These are phyloP conservation scores for Tulasnella sp. DNA, from an alignment of 768 basidiomycete species.

Conservation along the genomic window DNA sequence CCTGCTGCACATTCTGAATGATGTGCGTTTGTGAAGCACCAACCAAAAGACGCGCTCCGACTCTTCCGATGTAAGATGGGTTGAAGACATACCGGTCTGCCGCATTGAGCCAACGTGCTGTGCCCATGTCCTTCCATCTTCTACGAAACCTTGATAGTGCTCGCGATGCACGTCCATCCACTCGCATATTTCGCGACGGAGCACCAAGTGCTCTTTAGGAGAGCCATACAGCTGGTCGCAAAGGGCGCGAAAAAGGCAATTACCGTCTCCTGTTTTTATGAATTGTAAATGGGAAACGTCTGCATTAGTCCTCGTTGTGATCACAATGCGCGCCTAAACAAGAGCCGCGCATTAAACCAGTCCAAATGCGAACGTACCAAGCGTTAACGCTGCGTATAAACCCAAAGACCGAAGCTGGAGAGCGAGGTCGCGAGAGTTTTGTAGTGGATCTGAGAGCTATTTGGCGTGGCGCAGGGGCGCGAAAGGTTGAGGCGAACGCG, in stretches of 20 bases:
- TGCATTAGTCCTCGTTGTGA: too few species aligned
- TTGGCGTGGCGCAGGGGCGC: not conserved
- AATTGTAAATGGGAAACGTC: too few species aligned
- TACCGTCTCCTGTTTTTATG: slow-evolving; percentile 44
- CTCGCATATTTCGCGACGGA: slow-evolving; percentile 70
- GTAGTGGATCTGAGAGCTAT: slow-evolving; percentile 41
- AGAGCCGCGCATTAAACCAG: slow-evolving; percentile 23
- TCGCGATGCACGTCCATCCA: slow-evolving; percentile 62
- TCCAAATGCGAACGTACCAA: slow-evolving; percentile 35
- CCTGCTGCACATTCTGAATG: too few species aligned
- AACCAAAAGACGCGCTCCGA: too few species aligned
- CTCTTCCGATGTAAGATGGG: slow-evolving; percentile 1
- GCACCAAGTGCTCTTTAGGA: slow-evolving; percentile 51
- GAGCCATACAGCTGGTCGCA: slow-evolving; percentile 80
- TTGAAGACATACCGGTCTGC: slow-evolving; percentile 47
- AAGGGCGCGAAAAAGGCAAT: slow-evolving; percentile 86
- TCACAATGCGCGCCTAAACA: too few species aligned
- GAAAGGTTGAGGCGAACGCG: not conserved
- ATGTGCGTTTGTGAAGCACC: not conserved
- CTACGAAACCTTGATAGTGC: slow-evolving; percentile 79
- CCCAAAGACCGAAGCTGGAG: slow-evolving; percentile 68
- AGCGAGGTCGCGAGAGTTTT: slow-evolving; percentile 55
- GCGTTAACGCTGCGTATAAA: slow-evolving; percentile 75
- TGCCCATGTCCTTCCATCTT: slow-evolving; percentile 67
- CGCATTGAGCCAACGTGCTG: slow-evolving; percentile 70